Percentiles rank a stretch among this genome's conserved stretches.
Conservation (phyloP, 768 basidiomycete species). For the Amyloporia xantha region DNA sequence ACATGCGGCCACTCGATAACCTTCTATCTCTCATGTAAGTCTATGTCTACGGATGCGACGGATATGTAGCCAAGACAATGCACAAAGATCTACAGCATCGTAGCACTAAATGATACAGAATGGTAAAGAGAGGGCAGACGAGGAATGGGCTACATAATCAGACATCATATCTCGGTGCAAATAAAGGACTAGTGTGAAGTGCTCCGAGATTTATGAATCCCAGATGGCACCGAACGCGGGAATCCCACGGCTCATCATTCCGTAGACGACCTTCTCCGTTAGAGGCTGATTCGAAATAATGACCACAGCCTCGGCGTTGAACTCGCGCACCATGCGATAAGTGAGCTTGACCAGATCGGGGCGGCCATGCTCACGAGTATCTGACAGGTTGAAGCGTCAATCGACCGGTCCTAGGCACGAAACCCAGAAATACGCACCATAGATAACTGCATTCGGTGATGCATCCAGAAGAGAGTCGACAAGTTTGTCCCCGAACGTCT, state of each 20-base stretch:
- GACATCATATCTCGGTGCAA: too few species aligned
- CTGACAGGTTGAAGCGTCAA: conserved; percentile 12
- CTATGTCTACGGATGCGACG: not conserved
- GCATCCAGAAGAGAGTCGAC: conserved; percentile 50
- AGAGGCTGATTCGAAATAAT: conserved; percentile 55
- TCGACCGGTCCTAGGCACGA: not conserved
- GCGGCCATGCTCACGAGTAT: conserved; percentile 29
- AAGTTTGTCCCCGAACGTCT: conserved; percentile 56
- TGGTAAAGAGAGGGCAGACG: not conserved
- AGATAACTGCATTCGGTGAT: conserved; percentile 49
- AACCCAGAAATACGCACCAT: conserved; percentile 32
- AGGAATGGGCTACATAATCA: too few species aligned
- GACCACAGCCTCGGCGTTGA: conserved; percentile 41
- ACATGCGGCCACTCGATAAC: too few species aligned
- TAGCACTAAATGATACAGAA: not conserved
- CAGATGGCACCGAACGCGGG: conserved; percentile 59
- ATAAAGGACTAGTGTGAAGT: too few species aligned
- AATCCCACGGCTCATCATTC: conserved; percentile 52
- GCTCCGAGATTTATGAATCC: conserved; percentile 42
- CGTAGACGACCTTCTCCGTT: conserved; percentile 52
- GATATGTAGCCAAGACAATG: too few species aligned
- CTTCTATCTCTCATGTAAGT: too few species aligned
- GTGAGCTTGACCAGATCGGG: conserved; percentile 34
- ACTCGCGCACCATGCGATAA: conserved; percentile 28
- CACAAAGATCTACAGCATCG: too few species aligned